phyloP scores from a whole-genome alignment of 2,329 filamentous ascomycete genomes.

The Dactylonectria macrodidyma region DNA sequence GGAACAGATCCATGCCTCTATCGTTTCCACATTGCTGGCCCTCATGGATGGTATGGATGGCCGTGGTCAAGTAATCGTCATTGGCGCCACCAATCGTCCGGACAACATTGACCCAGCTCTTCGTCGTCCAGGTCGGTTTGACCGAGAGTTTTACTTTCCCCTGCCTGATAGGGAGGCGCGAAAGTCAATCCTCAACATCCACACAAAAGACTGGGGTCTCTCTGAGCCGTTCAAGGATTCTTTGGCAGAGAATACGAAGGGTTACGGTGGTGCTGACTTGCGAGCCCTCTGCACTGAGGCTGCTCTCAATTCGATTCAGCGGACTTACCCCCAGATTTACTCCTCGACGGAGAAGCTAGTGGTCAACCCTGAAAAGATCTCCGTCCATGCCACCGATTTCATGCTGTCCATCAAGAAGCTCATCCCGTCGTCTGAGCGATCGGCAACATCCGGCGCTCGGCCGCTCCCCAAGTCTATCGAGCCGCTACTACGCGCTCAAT shows the following conservation, averaged over 20 bases:
- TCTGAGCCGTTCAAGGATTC: slow-evolving; percentile 84
- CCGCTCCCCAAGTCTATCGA: slow-evolving; percentile 86
- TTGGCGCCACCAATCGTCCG: slow-evolving; percentile 97
- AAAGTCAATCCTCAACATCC: slow-evolving; percentile 91
- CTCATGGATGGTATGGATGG: slow-evolving; percentile 99
- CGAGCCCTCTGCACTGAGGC: slow-evolving; percentile 96
- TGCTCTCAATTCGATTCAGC: slow-evolving; percentile 93
- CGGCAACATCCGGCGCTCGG: slow-evolving; percentile 86
- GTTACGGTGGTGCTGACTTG: slow-evolving; percentile 95
- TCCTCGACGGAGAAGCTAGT: slow-evolving; percentile 89
- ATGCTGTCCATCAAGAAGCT: slow-evolving; percentile 98
- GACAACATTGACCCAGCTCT: slow-evolving; percentile 98
- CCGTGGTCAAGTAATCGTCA: slow-evolving; percentile 97
- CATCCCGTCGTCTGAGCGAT: slow-evolving; percentile 93
- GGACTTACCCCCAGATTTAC: slow-evolving; percentile 97
- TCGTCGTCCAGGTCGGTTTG: slow-evolving; percentile 92
- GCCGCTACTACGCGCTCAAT: slow-evolving; percentile 82
- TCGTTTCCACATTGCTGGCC: slow-evolving; percentile 93
- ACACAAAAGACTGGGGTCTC: slow-evolving; percentile 94
- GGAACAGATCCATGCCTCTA: slow-evolving; percentile 98
- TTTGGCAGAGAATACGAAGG: slow-evolving; percentile 91
- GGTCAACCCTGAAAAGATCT: slow-evolving; percentile 88
- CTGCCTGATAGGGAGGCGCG: slow-evolving; percentile 86
- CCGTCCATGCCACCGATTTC: slow-evolving; percentile 92
- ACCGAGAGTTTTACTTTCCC: slow-evolving; percentile 98